Percentiles rank a stretch among this genome's conserved stretches.
Conservation (phyloP, 495 filamentous ascomycete species). For the Aspergillus homomorphus region DNA sequence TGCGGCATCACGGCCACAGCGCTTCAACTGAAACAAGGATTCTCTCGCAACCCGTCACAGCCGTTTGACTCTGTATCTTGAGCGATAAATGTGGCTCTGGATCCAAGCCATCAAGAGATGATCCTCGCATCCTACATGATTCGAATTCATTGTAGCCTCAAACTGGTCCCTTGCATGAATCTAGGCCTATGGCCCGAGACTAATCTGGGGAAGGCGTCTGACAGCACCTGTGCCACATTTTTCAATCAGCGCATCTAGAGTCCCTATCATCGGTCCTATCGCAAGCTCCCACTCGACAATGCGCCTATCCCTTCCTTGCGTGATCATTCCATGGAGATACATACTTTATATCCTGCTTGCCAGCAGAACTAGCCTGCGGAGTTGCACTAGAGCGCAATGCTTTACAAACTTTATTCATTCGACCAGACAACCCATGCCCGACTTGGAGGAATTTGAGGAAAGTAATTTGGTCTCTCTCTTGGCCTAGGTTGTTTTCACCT, state of each 20-base stretch:
- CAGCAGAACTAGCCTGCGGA: neutral
- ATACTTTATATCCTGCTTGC: neutral
- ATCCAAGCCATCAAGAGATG: neutral
- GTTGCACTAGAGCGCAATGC: no score
- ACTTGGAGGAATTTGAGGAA: neutral
- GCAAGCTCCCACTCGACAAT: neutral
- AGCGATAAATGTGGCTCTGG: neutral
- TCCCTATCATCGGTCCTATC: neutral
- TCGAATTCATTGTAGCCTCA: neutral
- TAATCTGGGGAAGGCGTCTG: slow-evolving; percentile 5
- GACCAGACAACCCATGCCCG: neutral
- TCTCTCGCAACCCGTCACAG: neutral
- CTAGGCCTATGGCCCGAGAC: neutral
- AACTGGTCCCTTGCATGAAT: neutral
- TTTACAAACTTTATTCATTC: neutral
- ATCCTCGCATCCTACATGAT: slow-evolving; percentile 1
- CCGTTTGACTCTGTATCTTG: neutral
- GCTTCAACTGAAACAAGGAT: no score
- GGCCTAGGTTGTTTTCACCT: neutral
- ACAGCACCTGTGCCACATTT: neutral
- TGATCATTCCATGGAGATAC: neutral
- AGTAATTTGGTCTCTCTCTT: neutral
- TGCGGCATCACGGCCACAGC: neutral
- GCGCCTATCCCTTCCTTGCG: slow-evolving; percentile 3
- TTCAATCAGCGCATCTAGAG: neutral